Conservation (phyloP, 1,139 yeast species). For the Protomyces lactucae-debilis region DNA sequence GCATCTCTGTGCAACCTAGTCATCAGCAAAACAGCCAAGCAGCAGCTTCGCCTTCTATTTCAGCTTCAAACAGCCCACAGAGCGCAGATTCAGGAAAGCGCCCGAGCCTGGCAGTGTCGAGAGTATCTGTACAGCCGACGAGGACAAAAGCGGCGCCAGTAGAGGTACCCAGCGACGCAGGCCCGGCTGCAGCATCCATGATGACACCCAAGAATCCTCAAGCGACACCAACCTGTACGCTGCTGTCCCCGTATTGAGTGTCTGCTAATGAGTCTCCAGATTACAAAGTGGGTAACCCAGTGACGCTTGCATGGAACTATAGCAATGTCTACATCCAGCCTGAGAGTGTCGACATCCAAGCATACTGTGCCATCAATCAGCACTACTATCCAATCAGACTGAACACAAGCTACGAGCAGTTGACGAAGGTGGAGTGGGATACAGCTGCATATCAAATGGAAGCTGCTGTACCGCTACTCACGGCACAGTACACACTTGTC, state of each 20-base stretch:
- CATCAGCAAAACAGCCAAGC: too few relatives aligned
- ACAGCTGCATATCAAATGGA: slow-evolving; percentile 38
- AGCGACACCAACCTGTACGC: neutral
- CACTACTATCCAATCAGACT: slow-evolving; percentile 41
- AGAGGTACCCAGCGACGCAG: neutral
- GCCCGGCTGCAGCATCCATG: neutral
- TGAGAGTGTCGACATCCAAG: slow-evolving; percentile 40
- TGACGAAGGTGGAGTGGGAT: slow-evolving; percentile 42
- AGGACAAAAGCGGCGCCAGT: neutral
- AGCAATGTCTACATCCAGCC: slow-evolving; percentile 42
- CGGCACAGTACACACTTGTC: slow-evolving; percentile 28
- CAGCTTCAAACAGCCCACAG: too few relatives aligned
- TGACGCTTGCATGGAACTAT: slow-evolving; percentile 44
- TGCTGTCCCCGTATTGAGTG: neutral
- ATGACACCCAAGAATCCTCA: neutral
- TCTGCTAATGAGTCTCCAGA: slow-evolving; percentile 43
- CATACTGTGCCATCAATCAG: slow-evolving; percentile 40
- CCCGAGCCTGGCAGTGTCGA: too few relatives aligned
- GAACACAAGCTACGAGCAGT: slow-evolving; percentile 35
- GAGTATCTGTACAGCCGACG: too few relatives aligned
- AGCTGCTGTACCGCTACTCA: slow-evolving; percentile 37
- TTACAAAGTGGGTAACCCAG: slow-evolving; percentile 42
- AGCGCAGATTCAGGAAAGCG: too few relatives aligned
- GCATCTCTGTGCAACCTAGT: neutral
- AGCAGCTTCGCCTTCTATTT: too few relatives aligned